These are phyloP conservation scores for Talaromyces albobiverticillius DNA, from an alignment of 2,329 filamentous ascomycete genomes.

Conservation along the genomic window DNA sequence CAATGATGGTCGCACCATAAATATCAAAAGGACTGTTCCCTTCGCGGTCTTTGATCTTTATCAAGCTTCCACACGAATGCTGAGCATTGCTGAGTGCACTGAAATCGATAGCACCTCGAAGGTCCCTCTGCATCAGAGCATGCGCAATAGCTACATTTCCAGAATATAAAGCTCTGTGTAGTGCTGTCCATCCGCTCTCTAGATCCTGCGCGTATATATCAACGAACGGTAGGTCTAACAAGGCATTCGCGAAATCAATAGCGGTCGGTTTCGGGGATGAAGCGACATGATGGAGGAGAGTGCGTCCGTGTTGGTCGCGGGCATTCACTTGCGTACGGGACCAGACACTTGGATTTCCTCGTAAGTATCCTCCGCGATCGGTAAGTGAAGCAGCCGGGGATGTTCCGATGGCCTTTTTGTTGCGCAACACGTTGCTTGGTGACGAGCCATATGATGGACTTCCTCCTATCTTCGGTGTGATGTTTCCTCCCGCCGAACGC, in stretches of 20 bases:
- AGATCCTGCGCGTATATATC: conserved; percentile 84
- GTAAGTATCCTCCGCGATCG: conserved; percentile 31
- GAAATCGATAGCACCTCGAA: conserved; percentile 62
- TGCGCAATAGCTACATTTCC: conserved; percentile 86
- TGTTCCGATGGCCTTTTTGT: conserved; percentile 41
- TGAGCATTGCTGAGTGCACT: conserved; percentile 54
- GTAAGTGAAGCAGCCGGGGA: conserved; percentile 46
- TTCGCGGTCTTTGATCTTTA: conserved; percentile 94
- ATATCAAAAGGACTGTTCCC: conserved; percentile 93
- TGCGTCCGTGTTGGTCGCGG: conserved; percentile 77
- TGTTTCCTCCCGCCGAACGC: conserved; percentile 24
- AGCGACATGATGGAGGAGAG: conserved; percentile 78
- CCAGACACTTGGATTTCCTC: conserved; percentile 33
- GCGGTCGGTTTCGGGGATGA: conserved; percentile 70
- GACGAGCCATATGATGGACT: conserved; percentile 31
- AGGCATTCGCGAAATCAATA: conserved; percentile 69
- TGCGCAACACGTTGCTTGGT: conserved; percentile 42
- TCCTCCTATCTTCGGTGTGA: conserved; percentile 25
- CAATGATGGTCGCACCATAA: conserved; percentile 81
- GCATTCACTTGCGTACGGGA: conserved; percentile 74
- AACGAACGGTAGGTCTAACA: conserved; percentile 77
- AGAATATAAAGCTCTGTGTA: conserved; percentile 86
- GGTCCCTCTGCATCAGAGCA: conserved; percentile 74
- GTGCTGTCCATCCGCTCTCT: conserved; percentile 93
- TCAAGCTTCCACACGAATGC: conserved; percentile 68